Percentiles rank a stretch among this genome's conserved stretches.
Evolutionary conservation across 129 eudicot species (phyloP).

Genomic region (Tagetes patula): DNA sequence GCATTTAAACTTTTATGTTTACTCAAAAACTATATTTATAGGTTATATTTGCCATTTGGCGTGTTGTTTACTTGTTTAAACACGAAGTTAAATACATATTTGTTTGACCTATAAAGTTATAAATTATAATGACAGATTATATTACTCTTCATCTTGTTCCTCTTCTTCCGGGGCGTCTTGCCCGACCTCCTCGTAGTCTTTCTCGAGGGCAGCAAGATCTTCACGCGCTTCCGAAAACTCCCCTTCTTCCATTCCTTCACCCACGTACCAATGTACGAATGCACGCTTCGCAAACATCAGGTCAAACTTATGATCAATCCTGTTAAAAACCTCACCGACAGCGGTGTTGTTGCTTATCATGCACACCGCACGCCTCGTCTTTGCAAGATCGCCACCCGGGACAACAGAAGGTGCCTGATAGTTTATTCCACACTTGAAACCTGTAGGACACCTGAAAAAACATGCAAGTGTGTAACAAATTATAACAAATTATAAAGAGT

Average conservation of each 20-base stretch:
- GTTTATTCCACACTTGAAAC: conserved; percentile 78
- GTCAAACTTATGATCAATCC: conserved; percentile 72
- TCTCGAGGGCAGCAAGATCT: conserved; percentile 80
- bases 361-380: conserved; percentile 63
- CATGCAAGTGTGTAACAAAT: background rate
- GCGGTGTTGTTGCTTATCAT: conserved; percentile 84
- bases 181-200: conserved; percentile 67
- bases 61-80: background rate
- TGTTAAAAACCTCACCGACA: conserved; percentile 61
- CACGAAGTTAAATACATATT: background rate
- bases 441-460: conserved; percentile 63
- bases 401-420: conserved; percentile 69
- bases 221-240: conserved; percentile 87
- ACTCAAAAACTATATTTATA: background rate
- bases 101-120: background rate
- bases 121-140: background rate
- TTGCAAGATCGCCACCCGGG: conserved; percentile 79
- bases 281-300: conserved; percentile 68
- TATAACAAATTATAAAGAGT: background rate
- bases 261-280: conserved; percentile 81
- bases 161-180: conserved; percentile 61
- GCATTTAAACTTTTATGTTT: no score
- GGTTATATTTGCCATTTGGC: background rate
- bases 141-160: conserved; percentile 51
- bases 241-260: conserved; percentile 90